These are phyloP conservation scores for Solanum megistacrolobum DNA, from an alignment of 257 asterid species.

Conservation along the genomic window DNA sequence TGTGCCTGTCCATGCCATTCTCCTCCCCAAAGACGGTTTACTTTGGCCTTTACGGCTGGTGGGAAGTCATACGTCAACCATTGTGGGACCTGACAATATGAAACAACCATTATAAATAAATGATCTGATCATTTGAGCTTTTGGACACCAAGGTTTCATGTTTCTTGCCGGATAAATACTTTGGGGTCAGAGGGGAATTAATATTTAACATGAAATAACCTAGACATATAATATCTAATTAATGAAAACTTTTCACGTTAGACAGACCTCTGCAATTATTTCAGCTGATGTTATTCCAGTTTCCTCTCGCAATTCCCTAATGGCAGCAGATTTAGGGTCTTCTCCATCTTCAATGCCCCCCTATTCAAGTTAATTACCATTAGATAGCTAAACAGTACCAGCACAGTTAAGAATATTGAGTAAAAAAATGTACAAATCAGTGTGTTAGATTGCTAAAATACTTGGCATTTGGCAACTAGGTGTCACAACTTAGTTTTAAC, in stretches of 20 bases:
- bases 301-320: slow-evolving; percentile 87
- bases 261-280: slow-evolving; percentile 73
- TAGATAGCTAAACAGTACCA: not conserved
- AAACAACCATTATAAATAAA: slow-evolving; percentile 2
- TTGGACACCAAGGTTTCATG: not conserved
- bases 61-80: slow-evolving; percentile 97
- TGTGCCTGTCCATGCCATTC: slow-evolving; percentile 99
- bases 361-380: slow-evolving; percentile 18
- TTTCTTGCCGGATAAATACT: not conserved
- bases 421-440: not conserved
- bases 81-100: slow-evolving; percentile 55
- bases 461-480: not conserved
- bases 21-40: slow-evolving; percentile 96
- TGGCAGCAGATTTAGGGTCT: slow-evolving; percentile 88
- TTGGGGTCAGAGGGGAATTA: not conserved
- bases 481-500: not conserved
- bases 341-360: slow-evolving; percentile 97
- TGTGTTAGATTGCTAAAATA: not conserved
- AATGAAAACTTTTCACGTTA: not conserved
- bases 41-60: slow-evolving; percentile 93
- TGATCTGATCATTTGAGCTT: not conserved
- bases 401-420: not conserved
- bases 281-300: slow-evolving; percentile 88
- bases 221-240: not conserved
- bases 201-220: not conserved